These are phyloP conservation scores for Diaporthe capsici DNA, from an alignment of 2,329 filamentous ascomycete species.

Conservation along the genomic window DNA sequence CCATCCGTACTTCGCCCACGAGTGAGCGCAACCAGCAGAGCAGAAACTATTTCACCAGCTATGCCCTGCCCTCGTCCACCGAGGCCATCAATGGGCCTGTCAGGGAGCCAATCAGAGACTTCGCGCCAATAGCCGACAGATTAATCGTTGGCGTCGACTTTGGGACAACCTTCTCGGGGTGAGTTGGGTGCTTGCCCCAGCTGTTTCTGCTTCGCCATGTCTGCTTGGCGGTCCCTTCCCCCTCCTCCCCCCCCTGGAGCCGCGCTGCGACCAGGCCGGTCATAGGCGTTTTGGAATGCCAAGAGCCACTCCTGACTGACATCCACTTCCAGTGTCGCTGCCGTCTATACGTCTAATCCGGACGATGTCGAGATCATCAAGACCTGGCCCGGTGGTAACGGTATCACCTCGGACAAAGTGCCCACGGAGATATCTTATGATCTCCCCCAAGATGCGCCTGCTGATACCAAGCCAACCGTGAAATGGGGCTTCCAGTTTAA, in stretches of 20 bases:
- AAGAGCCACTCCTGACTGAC: conserved; percentile 18
- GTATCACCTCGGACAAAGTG: conserved; percentile 90
- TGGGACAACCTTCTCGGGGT: conserved; percentile 87
- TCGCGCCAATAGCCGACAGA: conserved; percentile 69
- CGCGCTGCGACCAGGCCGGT: neutral
- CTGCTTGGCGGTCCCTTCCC: neutral
- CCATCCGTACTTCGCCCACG: conserved; percentile 58
- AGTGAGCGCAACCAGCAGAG: conserved; percentile 68
- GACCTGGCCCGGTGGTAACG: conserved; percentile 86
- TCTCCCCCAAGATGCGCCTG: conserved; percentile 54
- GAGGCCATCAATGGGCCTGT: conserved; percentile 75
- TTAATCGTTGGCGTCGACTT: conserved; percentile 86
- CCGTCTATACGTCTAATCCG: conserved; percentile 81
- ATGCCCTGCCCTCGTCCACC: conserved; percentile 68
- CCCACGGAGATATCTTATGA: conserved; percentile 82
- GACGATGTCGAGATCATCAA: conserved; percentile 89
- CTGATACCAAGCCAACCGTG: conserved; percentile 62
- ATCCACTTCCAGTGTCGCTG: conserved; percentile 69
- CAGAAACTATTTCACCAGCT: conserved; percentile 69
- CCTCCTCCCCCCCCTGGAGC: neutral
- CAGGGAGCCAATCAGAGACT: conserved; percentile 68
- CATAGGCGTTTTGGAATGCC: neutral
- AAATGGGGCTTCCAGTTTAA: conserved; percentile 90
- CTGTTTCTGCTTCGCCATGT: neutral
- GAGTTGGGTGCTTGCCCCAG: conserved; percentile 51